Evolutionary conservation across 169 alveolate genomes (phyloP), one percentile per base, ranked within the genome.

Genomic region (Cryptosporidium felis): DNA sequence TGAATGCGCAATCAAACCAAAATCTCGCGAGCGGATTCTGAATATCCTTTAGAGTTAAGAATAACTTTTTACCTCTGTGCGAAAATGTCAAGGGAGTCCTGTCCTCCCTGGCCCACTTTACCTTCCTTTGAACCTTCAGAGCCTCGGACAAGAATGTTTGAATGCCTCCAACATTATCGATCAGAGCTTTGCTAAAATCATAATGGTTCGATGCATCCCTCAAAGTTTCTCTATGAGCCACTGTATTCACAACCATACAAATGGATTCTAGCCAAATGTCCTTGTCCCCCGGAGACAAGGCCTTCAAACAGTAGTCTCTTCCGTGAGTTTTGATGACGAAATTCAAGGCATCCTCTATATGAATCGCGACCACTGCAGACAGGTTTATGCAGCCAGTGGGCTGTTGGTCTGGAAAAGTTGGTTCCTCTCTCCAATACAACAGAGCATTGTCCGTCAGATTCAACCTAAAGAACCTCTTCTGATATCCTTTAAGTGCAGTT

Each of bases 381-480:
- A 74, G 56, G 18, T 74, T 74, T 36, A 74, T 74, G 23, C 62
- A 53, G 3, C 85, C 85, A 4, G 60, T 32, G 3, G 85, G 85
- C n/a, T 74, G 85, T 18, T 74, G 85, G 32, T 74, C 85, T n/a
- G 38, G 46, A 36, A 53, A 74, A 38, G 85, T 74, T 18, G 85
- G 85, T 18, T 74, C 85, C 26, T 74, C 85, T 23, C 85, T 53
- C 85, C 85, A 74, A 58, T 74, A 74, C 28, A 74, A 47, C 60
- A 74, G 41, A n/a, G 85, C 85, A 32, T 56, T 74, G 42, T 74
- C 85, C 14, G 67, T 56, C 46, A 74, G 21, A 53, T 74, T 74
- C n/a, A 74, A 32, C n/a, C 30, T 49, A 58, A 74, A 74, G 40
- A 53, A 74, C 61, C 85, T 46, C 28, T 38, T 74, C 46, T 74